Conservation (phyloP, 2,329 filamentous ascomycete species). For the Elsinoe arachidis region DNA sequence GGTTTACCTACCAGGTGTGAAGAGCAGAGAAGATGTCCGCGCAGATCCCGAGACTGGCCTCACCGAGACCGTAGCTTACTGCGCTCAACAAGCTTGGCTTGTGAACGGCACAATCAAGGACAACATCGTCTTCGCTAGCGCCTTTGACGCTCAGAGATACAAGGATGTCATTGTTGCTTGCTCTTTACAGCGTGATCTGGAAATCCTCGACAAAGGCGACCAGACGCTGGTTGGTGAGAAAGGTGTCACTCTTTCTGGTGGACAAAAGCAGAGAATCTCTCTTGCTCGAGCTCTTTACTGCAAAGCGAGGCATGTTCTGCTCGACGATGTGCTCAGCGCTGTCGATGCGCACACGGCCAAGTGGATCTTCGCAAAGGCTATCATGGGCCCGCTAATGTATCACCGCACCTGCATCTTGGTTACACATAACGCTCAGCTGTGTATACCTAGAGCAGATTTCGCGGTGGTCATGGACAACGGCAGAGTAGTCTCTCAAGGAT, state of each 20-base stretch:
- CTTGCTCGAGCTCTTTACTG: conserved; percentile 96
- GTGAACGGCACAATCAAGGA: conserved; percentile 93
- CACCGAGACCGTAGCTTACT: conserved; percentile 89
- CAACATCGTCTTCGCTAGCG: conserved; percentile 85
- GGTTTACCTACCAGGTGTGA: conserved; percentile 77
- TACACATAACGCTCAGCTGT: conserved; percentile 88
- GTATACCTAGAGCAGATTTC: conserved; percentile 68
- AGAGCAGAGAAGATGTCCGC: conserved; percentile 74
- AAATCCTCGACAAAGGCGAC: conserved; percentile 87
- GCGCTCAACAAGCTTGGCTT: conserved; percentile 93
- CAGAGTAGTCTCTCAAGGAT: conserved; percentile 66
- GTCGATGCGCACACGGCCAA: conserved; percentile 97
- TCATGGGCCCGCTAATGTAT: conserved; percentile 81
- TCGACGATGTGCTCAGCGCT: conserved; percentile 92
- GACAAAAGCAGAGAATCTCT: conserved; percentile 95
- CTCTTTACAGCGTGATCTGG: conserved; percentile 79
- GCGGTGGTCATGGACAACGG: conserved; percentile 86
- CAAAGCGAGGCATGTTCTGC: conserved; percentile 77
- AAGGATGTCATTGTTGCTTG: conserved; percentile 82
- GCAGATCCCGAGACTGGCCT: conserved; percentile 75
- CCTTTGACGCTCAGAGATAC: conserved; percentile 71
- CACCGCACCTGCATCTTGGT: conserved; percentile 88
- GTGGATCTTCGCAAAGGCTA: conserved; percentile 93
- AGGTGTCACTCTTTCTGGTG: conserved; percentile 90
- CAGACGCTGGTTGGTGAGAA: conserved; percentile 94